Base-by-base conservation (phyloP, 108 stramenopile species). In the Schizochytrium sp. region DNA sequence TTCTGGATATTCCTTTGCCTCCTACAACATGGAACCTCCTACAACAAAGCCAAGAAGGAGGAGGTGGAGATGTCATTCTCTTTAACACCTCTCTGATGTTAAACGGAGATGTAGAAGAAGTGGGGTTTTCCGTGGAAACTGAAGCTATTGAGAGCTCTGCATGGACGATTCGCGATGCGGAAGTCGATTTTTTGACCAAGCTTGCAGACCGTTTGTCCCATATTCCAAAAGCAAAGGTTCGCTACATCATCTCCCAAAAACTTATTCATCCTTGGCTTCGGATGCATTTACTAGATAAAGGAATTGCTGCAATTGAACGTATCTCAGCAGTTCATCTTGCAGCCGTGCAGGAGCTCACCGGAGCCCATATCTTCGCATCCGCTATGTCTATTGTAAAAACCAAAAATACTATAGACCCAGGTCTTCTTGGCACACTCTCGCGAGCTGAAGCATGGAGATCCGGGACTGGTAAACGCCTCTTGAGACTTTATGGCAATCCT, bases 241-340 rank as follows among this genome's bases (percentile, higher is more conserved):
- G 64, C 64, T 69, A 69, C 28, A 44, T 69, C 64, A 44, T 69
- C 64, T 69, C 64, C 0, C 64, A 69, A 38, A 12, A 38, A 2
- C 64, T 69, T 15, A 69, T 69, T 7, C 64, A 69, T 44, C 64
- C 64, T 8, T 69, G 64, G 64, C 64, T 69, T 1, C 64, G 64
- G 10, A 69, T 69, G 64, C 64, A 69, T 2, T 1, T 69, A 7
- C 64, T 69, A 38, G 64, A 69, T 8, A 38, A 44, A 2, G 64
- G 64, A 38, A 69, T 69, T 44, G 28, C 3, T 15, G 64, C 64
- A 7, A 44, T 69, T 44, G 64, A 69, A 15, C 12, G 64, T 28
- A 0, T 69, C 2, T 69, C 64, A 7, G 64, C 64, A 7, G 28
- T 38, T 8, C 64, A 69, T 69, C 64, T 69, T 7, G 64, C 64